Conservation (phyloP, 2,329 filamentous ascomycete genomes). For the Fusarium pseudonygamai region DNA sequence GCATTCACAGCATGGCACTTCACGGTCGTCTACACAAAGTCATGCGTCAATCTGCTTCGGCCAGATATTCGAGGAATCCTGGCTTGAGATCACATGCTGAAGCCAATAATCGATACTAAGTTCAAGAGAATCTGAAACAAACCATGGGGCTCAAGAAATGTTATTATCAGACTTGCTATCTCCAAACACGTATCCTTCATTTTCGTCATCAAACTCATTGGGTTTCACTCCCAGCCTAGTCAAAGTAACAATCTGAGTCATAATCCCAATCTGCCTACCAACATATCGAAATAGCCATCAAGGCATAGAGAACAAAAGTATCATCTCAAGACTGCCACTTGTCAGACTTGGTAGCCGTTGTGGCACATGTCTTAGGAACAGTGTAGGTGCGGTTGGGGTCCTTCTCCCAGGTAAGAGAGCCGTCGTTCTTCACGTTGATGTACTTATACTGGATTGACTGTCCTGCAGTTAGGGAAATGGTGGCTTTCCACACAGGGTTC, state of each 20-base stretch:
- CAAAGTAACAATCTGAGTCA: background rate
- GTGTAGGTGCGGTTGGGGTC: constrained; percentile 61
- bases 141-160: background rate
- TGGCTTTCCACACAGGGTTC: constrained; percentile 70
- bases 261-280: background rate
- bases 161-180: background rate
- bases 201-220: background rate
- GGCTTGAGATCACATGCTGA: background rate
- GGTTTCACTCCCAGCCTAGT: background rate
- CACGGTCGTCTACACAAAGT: too few species aligned
- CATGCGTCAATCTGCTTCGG: background rate
- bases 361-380: constrained; percentile 46
- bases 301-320: background rate
- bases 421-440: constrained; percentile 65
- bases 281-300: background rate
- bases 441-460: constrained; percentile 73
- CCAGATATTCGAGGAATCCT: background rate
- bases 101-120: background rate
- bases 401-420: constrained; percentile 70
- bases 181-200: background rate
- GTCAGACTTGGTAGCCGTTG: constrained; percentile 41
- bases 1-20: background rate
- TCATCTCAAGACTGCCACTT: constrained; percentile 42
- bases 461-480: constrained; percentile 65
- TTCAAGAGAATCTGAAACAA: background rate